These are phyloP conservation scores for Dalechampia spathulata DNA, from an alignment of 441 rosid genomes.

Conservation along the genomic window DNA sequence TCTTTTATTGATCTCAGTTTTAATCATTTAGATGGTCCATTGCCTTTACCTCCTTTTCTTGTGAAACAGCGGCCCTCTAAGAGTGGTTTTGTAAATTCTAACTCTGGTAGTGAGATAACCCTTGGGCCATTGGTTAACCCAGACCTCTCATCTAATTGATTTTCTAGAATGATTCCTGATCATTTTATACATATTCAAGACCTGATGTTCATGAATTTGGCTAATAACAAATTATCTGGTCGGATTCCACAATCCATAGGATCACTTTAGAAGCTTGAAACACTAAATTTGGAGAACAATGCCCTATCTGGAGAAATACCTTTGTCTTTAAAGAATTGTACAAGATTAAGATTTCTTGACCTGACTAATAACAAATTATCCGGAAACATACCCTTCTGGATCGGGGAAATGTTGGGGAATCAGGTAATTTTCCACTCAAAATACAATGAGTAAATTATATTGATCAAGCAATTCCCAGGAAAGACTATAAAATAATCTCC, in stretches of 20 bases:
- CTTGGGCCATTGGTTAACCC: neutral
- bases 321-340: neutral
- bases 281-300: slow-evolving; percentile 1
- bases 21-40: neutral
- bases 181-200: neutral
- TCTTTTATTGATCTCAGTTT: neutral
- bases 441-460: too few relatives aligned
- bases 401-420: too few relatives aligned
- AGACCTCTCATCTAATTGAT: neutral
- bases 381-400: too few relatives aligned
- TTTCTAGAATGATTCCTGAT: slow-evolving; percentile 1
- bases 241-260: slow-evolving; percentile 2
- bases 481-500: too few relatives aligned
- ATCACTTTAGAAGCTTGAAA: neutral
- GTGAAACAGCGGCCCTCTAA: neutral
- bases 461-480: too few relatives aligned
- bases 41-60: neutral
- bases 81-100: neutral
- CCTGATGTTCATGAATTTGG: neutral
- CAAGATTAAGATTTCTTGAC: neutral
- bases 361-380: neutral
- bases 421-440: too few relatives aligned
- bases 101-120: neutral
- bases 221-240: neutral
- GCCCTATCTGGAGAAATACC: neutral